Percentiles rank a stretch among this genome's conserved stretches.
These are phyloP conservation scores for Candida easanensis DNA, from an alignment of 805 yeast genomes.

Conservation along the genomic window DNA sequence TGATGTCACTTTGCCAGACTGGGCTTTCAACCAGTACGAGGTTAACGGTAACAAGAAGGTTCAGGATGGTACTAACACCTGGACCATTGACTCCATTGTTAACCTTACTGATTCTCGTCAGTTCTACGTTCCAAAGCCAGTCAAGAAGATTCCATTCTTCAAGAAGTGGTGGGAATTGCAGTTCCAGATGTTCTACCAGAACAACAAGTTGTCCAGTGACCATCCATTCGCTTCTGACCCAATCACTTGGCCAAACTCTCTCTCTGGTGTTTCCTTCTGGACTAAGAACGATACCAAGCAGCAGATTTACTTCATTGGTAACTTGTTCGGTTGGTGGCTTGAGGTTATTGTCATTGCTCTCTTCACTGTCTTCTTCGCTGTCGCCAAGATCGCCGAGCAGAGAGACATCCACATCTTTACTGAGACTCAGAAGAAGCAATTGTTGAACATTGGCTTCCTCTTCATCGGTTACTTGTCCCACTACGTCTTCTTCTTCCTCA, in stretches of 20 bases:
- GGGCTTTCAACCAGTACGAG: slow-evolving; percentile 93
- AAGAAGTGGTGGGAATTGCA: slow-evolving; percentile 90
- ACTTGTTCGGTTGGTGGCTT: slow-evolving; percentile 87
- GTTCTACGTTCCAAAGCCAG: slow-evolving; percentile 59
- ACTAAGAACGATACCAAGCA: slow-evolving; percentile 59
- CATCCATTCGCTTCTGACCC: slow-evolving; percentile 98
- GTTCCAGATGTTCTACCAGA: slow-evolving; percentile 84
- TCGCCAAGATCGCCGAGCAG: slow-evolving; percentile 76
- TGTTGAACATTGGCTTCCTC: slow-evolving; percentile 82
- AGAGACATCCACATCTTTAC: slow-evolving; percentile 61
- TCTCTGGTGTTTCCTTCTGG: slow-evolving; percentile 96
- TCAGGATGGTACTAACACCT: slow-evolving; percentile 60
- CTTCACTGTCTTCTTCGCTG: slow-evolving; percentile 60
- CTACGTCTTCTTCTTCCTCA: slow-evolving; percentile 85
- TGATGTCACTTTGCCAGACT: slow-evolving; percentile 82
- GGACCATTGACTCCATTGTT: slow-evolving; percentile 73
- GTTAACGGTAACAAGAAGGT: slow-evolving; percentile 91
- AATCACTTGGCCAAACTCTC: slow-evolving; percentile 83
- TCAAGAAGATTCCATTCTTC: slow-evolving; percentile 67
- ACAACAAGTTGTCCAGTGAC: slow-evolving; percentile 78
- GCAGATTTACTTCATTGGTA: slow-evolving; percentile 91
- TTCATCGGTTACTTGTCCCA: slow-evolving; percentile 87
- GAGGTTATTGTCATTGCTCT: slow-evolving; percentile 63
- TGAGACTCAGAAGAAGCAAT: slow-evolving; percentile 60
- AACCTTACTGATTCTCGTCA: slow-evolving; percentile 63